These are phyloP conservation scores for Friedmanniomyces endolithicus DNA, from an alignment of 495 filamentous ascomycete genomes.

Conservation along the genomic window DNA sequence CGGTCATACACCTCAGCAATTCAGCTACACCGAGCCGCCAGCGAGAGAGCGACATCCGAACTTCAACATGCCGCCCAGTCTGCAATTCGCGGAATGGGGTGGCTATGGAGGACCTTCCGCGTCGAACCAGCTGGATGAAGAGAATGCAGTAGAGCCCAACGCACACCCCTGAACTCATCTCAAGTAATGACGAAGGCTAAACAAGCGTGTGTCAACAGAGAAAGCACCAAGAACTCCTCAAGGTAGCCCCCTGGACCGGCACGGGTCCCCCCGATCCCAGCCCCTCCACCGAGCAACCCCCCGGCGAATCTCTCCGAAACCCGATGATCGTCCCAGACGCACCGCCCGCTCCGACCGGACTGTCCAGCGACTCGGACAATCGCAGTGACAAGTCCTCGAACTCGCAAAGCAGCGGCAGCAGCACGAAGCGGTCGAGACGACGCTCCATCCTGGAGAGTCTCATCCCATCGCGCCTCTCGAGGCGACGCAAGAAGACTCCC, in stretches of 20 bases:
- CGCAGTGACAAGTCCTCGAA: neutral
- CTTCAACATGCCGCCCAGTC: conserved; percentile 2
- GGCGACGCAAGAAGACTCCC: neutral
- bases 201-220: neutral
- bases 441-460: neutral
- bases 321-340: neutral
- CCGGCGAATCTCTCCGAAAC: neutral
- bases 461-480: neutral
- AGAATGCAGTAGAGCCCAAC: conserved; percentile 19
- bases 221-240: neutral
- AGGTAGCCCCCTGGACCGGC: neutral
- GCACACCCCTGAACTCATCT: conserved; percentile 5
- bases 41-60: neutral
- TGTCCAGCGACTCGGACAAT: neutral
- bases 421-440: neutral
- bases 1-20: neutral
- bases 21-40: conserved; percentile 1
- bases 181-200: conserved; percentile 1
- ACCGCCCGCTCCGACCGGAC: neutral
- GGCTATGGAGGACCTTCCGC: conserved; percentile 11
- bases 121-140: conserved; percentile 13
- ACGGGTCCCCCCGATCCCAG: neutral
- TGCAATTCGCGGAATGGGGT: conserved; percentile 17
- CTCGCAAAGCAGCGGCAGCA: neutral
- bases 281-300: neutral